phyloP scores from a whole-genome alignment of 1,139 yeast genomes.

The Diutina siamensis region DNA sequence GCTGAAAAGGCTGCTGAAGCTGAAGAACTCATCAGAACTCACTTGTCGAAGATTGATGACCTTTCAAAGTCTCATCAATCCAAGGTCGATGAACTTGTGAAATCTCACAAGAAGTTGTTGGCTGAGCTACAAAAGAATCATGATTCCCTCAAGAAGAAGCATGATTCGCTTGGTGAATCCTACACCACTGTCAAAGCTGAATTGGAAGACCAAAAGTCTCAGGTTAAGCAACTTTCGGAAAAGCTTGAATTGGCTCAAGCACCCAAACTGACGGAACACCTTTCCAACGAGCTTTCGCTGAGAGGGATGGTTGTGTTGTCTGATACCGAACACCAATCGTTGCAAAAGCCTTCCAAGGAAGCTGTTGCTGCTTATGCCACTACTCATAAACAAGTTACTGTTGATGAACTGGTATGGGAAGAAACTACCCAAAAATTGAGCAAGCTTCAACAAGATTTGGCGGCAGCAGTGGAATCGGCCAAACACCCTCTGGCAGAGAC shows the following conservation, averaged over 20 bases:
- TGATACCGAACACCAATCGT: not conserved
- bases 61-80: not conserved
- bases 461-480: not conserved
- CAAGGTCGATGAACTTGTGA: too few relatives aligned
- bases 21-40: not conserved
- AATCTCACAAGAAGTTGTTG: not conserved
- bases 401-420: not conserved
- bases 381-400: not conserved
- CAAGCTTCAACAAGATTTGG: conserved; percentile 2
- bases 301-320: conserved; percentile 2
- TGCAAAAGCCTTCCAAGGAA: not conserved
- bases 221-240: not conserved
- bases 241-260: not conserved
- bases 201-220: not conserved
- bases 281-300: not conserved
- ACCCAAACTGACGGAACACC: not conserved
- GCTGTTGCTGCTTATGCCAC: conserved; percentile 7
- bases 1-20: not conserved
- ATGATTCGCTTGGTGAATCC: not conserved
- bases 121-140: too few relatives aligned
- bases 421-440: not conserved
- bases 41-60: not conserved
- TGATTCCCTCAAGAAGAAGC: not conserved
- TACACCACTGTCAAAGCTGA: not conserved
- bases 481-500: not conserved